phyloP scores from a whole-genome alignment of 768 basidiomycete species.

The Royoungia palumana region DNA sequence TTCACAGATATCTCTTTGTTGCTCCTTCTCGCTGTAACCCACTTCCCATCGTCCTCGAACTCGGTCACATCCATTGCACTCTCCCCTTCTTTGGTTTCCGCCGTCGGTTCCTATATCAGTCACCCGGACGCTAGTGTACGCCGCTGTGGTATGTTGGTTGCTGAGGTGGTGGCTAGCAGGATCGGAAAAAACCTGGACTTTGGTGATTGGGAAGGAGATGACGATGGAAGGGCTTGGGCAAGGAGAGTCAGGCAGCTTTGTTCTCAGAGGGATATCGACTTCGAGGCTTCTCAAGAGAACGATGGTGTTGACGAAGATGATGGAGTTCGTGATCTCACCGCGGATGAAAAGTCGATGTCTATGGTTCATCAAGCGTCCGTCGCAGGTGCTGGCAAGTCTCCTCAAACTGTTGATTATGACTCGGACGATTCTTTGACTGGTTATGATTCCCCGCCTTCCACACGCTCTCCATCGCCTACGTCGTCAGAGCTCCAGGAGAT shows the following conservation, averaged over 20 bases:
- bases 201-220: conserved; percentile 78
- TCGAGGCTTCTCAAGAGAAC: conserved; percentile 27
- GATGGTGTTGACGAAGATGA: conserved; percentile 7
- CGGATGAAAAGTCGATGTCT: conserved; percentile 6
- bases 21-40: conserved; percentile 61
- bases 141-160: conserved; percentile 88
- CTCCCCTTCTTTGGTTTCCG: conserved; percentile 60
- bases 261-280: conserved; percentile 50
- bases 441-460: conserved; percentile 64
- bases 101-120: conserved; percentile 70
- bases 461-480: conserved; percentile 77
- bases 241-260: conserved; percentile 56
- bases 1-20: conserved; percentile 67
- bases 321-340: conserved; percentile 10
- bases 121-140: conserved; percentile 76
- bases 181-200: conserved; percentile 72
- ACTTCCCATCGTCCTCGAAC: conserved; percentile 52
- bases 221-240: conserved; percentile 62
- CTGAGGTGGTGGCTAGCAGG: conserved; percentile 69
- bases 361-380: neutral
- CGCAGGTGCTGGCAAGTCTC: conserved; percentile 2
- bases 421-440: conserved; percentile 83
- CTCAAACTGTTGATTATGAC: conserved; percentile 46
- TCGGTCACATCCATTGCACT: conserved; percentile 45
- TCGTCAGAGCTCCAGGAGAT: conserved; percentile 78